A percentile compares a stretch with the other conserved stretches of the same genome.
Conservation (phyloP, 495 filamentous ascomycete genomes). For the Hypoxylon rickii region DNA sequence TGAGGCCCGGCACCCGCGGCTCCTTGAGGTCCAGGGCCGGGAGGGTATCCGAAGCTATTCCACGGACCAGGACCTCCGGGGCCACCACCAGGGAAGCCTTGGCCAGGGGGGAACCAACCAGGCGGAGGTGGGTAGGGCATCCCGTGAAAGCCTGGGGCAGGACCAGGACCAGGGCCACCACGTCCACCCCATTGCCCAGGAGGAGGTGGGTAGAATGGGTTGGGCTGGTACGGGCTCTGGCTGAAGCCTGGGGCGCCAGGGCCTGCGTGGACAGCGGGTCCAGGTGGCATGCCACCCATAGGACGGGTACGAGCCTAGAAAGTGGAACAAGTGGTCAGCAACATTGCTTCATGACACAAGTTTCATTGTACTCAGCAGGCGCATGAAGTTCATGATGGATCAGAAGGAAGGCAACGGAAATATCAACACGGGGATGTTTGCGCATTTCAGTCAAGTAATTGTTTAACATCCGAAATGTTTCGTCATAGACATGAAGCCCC, state of each 20-base stretch:
- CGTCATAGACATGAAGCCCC: conserved; percentile 63
- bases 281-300: conserved; percentile 40
- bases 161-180: conserved; percentile 54
- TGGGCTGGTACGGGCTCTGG: conserved; percentile 53
- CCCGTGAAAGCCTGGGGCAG: conserved; percentile 45
- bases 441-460: conserved; percentile 78
- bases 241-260: conserved; percentile 62
- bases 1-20: conserved; percentile 41
- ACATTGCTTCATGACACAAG: background rate
- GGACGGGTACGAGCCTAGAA: conserved; percentile 47
- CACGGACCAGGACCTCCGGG: conserved; percentile 63
- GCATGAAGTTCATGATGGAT: conserved; percentile 42
- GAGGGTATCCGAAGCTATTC: conserved; percentile 52
- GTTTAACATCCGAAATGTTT: conserved; percentile 84
- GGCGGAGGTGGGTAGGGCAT: conserved; percentile 64
- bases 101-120: conserved; percentile 82
- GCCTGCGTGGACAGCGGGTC: conserved; percentile 19
- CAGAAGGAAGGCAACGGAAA: conserved; percentile 99
- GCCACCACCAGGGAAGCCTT: conserved; percentile 70
- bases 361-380: background rate
- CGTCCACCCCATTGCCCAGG: conserved; percentile 60
- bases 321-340: conserved; percentile 31
- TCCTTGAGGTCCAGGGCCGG: conserved; percentile 51
- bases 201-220: conserved; percentile 53
- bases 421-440: conserved; percentile 87